Percentiles rank a stretch among this genome's conserved stretches.
Evolutionary conservation across 108 stramenopile species (phyloP).

Genomic region (Epipyxis sp.): DNA sequence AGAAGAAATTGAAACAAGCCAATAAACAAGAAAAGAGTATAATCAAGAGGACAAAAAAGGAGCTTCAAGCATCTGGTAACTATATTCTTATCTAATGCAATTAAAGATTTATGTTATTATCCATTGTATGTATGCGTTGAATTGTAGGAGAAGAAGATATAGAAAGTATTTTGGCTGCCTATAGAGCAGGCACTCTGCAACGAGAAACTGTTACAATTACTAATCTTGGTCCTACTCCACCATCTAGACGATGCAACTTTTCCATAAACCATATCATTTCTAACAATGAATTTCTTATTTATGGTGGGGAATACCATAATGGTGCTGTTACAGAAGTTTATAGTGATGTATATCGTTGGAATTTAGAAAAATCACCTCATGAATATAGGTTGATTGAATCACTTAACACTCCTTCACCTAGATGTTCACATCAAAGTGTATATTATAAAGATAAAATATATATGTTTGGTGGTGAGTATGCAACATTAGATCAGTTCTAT

Average conservation of each 20-base stretch:
- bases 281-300: slow-evolving; percentile 50
- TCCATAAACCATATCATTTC: slow-evolving; percentile 53
- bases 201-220: slow-evolving; percentile 37
- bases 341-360: slow-evolving; percentile 72
- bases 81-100: too few species aligned
- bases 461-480: slow-evolving; percentile 89
- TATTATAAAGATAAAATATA: slow-evolving; percentile 79
- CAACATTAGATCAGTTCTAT: slow-evolving; percentile 84
- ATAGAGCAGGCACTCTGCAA: background rate
- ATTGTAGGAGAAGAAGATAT: too few species aligned
- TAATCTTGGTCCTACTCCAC: background rate
- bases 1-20: slow-evolving; percentile 12
- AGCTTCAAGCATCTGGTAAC: slow-evolving; percentile 32
- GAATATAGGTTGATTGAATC: slow-evolving; percentile 54
- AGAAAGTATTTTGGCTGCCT: slow-evolving; percentile 34
- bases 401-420: slow-evolving; percentile 69
- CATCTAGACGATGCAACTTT: slow-evolving; percentile 47
- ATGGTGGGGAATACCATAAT: slow-evolving; percentile 93
- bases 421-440: slow-evolving; percentile 87
- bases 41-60: slow-evolving; percentile 35
- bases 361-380: slow-evolving; percentile 50
- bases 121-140: too few species aligned
- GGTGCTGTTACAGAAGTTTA: slow-evolving; percentile 83
- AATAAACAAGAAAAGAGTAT: slow-evolving; percentile 37
- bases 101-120: too few species aligned